Evolutionary conservation across 2,329 filamentous ascomycete genomes (phyloP).

Genomic region (Paracoccidioides brasiliensis): DNA sequence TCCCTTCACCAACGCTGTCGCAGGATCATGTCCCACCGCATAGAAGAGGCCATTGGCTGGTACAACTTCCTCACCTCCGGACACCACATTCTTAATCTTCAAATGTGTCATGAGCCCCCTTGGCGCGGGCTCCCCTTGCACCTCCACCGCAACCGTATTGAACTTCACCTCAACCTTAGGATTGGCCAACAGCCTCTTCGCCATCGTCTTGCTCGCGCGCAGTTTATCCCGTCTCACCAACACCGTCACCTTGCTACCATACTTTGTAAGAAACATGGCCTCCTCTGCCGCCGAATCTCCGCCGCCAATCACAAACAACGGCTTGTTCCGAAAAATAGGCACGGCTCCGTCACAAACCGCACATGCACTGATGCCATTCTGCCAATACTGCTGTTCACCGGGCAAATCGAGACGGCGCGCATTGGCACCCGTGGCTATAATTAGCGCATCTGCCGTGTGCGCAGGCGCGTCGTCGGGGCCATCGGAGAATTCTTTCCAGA

Average conservation of each 20-base stretch:
- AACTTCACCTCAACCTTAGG: conserved; percentile 85
- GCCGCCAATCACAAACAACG: conserved; percentile 86
- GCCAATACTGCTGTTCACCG: conserved; percentile 94
- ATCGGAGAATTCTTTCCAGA: conserved; percentile 81
- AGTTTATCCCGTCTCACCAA: conserved; percentile 79
- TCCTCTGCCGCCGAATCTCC: conserved; percentile 96
- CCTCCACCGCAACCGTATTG: conserved; percentile 68
- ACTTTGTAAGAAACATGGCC: conserved; percentile 94
- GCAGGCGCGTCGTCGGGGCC: conserved; percentile 51
- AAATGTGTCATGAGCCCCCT: conserved; percentile 76
- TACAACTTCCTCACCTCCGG: conserved; percentile 66
- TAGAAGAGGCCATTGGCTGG: conserved; percentile 93
- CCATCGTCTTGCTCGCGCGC: conserved; percentile 84
- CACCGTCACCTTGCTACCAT: conserved; percentile 87
- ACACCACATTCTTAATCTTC: conserved; percentile 64
- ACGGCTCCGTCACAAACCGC: conserved; percentile 95
- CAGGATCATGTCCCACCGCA: conserved; percentile 91
- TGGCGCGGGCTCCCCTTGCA: conserved; percentile 65
- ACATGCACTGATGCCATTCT: conserved; percentile 89
- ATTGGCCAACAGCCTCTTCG: conserved; percentile 64
- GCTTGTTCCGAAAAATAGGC: conserved; percentile 95
- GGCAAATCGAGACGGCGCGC: conserved; percentile 68
- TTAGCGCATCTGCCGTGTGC: conserved; percentile 81
- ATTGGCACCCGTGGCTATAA: conserved; percentile 90
- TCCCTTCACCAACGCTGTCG: conserved; percentile 77